Conservation (phyloP, 2,329 filamentous ascomycete species). For the Acrocalymma vagum region DNA sequence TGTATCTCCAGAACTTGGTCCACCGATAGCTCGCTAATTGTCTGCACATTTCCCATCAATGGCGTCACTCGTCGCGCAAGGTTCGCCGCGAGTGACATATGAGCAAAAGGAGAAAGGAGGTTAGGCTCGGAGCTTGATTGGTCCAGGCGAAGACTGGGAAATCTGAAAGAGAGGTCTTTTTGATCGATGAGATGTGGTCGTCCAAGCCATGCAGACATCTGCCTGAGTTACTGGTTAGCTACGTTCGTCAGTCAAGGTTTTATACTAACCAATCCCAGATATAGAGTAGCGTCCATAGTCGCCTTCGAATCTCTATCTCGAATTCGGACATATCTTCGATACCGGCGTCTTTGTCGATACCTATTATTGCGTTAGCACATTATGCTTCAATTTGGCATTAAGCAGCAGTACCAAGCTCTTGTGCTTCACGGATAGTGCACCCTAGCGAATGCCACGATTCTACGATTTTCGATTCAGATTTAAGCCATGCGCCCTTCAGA, state of each 20-base stretch:
- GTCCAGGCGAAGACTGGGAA: conserved; percentile 52
- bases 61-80: conserved; percentile 43
- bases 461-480: conserved; percentile 56
- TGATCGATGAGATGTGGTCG: conserved; percentile 56
- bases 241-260: neutral
- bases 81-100: conserved; percentile 53
- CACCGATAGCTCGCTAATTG: conserved; percentile 21
- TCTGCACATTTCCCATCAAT: conserved; percentile 27
- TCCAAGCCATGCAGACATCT: conserved; percentile 54
- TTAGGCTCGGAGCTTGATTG: conserved; percentile 41
- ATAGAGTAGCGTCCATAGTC: conserved; percentile 57
- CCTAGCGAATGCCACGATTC: conserved; percentile 60
- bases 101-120: conserved; percentile 54
- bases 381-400: neutral
- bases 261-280: conserved; percentile 57
- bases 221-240: conserved; percentile 25
- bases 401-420: conserved; percentile 54
- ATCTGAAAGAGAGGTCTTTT: conserved; percentile 47
- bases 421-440: conserved; percentile 56
- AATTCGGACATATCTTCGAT: conserved; percentile 52
- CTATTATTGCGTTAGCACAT: conserved; percentile 22
- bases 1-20: conserved; percentile 36
- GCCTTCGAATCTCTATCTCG: conserved; percentile 57
- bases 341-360: conserved; percentile 50
- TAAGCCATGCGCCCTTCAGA: conserved; percentile 57